These are phyloP conservation scores for Apiospora kogelbergensis DNA, from an alignment of 2,329 filamentous ascomycete species.

Conservation along the genomic window DNA sequence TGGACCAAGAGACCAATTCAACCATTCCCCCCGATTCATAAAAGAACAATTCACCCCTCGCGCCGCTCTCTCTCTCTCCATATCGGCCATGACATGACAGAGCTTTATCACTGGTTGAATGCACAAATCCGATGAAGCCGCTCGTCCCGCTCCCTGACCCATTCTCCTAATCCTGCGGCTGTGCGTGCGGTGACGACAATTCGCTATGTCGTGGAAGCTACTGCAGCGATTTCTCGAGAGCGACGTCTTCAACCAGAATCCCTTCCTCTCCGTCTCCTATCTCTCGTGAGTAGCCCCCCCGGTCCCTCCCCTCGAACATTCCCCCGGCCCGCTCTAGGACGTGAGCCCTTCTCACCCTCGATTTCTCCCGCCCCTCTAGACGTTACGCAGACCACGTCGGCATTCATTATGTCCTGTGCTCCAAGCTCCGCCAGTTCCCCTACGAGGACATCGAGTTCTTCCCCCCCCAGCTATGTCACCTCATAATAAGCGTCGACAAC, in stretches of 20 bases:
- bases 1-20: background rate
- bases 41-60: background rate
- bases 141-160: slow-evolving; percentile 30
- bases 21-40: background rate
- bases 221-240: slow-evolving; percentile 89
- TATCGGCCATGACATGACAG: slow-evolving; percentile 4
- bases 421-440: slow-evolving; percentile 83
- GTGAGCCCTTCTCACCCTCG: background rate
- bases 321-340: slow-evolving; percentile 7
- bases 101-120: slow-evolving; percentile 14
- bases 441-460: slow-evolving; percentile 95
- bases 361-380: slow-evolving; percentile 43
- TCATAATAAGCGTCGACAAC: slow-evolving; percentile 85
- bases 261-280: slow-evolving; percentile 85
- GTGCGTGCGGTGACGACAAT: slow-evolving; percentile 20
- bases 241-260: slow-evolving; percentile 90
- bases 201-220: slow-evolving; percentile 78
- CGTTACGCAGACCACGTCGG: slow-evolving; percentile 88
- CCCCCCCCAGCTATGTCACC: slow-evolving; percentile 82
- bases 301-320: slow-evolving; percentile 11
- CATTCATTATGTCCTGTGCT: slow-evolving; percentile 86
- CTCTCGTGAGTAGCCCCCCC: slow-evolving; percentile 66
- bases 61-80: background rate
- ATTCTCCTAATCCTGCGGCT: slow-evolving; percentile 18
- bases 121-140: slow-evolving; percentile 28